phyloP scores from a whole-genome alignment of 2,329 filamentous ascomycete species.

The Phaeosphaeriaceae sp. region DNA sequence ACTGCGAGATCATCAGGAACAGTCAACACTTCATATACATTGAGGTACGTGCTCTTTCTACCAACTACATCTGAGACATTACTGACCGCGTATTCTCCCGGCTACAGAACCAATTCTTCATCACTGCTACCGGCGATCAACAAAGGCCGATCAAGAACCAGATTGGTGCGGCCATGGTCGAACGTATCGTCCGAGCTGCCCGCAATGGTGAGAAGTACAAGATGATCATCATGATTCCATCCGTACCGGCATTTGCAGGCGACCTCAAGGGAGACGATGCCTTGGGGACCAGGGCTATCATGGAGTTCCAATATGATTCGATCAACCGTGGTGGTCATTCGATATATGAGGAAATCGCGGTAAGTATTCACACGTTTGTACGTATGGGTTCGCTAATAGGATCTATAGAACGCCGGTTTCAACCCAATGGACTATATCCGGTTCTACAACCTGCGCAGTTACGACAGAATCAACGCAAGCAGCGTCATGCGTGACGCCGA shows the following conservation, averaged over 20 bases:
- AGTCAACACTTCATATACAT: constrained; percentile 80
- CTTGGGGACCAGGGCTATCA: constrained; percentile 81
- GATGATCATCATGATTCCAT: constrained; percentile 79
- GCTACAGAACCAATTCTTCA: constrained; percentile 78
- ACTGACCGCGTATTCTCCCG: too few species aligned
- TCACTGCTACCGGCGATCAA: constrained; percentile 76
- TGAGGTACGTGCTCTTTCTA: constrained; percentile 51
- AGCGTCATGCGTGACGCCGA: constrained; percentile 68
- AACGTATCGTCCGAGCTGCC: constrained; percentile 76
- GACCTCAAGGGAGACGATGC: constrained; percentile 77
- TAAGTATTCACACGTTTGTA: not conserved
- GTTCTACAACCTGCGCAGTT: constrained; percentile 86
- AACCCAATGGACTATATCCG: constrained; percentile 77
- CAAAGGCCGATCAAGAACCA: constrained; percentile 79
- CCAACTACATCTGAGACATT: too few species aligned
- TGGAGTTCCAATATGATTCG: constrained; percentile 82
- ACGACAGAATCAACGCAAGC: constrained; percentile 81
- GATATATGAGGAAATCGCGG: constrained; percentile 75
- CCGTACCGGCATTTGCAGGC: constrained; percentile 83
- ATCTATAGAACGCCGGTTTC: constrained; percentile 65
- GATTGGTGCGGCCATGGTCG: constrained; percentile 80
- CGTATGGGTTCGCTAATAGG: not conserved
- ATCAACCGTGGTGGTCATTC: constrained; percentile 80
- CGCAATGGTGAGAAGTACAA: constrained; percentile 72
- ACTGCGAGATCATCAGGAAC: constrained; percentile 73